Evolutionary conservation across 225 moss, liverwort and hornwort species (phyloP), one percentile per base, ranked within the genome.

Genomic region (Marchantia paleacea): DNA sequence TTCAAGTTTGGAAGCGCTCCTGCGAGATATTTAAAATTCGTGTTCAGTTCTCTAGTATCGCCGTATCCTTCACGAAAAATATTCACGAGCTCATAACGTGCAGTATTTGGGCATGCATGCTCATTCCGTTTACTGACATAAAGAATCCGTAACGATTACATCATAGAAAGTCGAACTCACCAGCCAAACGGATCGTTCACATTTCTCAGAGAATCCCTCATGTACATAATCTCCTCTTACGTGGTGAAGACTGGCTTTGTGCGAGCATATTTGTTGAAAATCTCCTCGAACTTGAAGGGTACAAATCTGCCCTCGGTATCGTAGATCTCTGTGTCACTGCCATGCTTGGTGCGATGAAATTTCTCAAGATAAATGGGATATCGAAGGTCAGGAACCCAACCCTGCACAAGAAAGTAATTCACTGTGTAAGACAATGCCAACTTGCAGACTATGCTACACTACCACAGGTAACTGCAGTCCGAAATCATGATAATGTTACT

Each of bases 301-400:
- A 92, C 90, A 58, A 94, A 92, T 89, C 92, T 89, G 76, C 92
- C 94, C 87, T 92, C 92, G 9, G 90, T 83, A 31, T 94, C 92
- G 74, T 94, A 92, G 19, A 91, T 75, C 81, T 85, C 88, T 39
- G 92, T 85, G n/a, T n/a, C n/a, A n/a, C n/a, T n/a, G n/a, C n/a
- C n/a, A n/a, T n/a, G n/a, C n/a, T n/a, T n/a, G n/a, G 72, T 87
- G 65, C 67, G 82, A 81, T 94, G 92, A 19, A 94, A 85, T 53
- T 94, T 94, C 53, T 79, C 87, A 10, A 91, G 82, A 52, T 92
- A 86, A 61, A 94, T 93, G 22, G 89, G 89, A 49, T 93, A 92
- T 52, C 85, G 26, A 0, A 67, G 90, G 25, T 87, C 87, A 8
- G 93, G 93, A 25, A 92, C 81, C 92, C 93, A 94, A 18, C 87